Conservation (phyloP, 306 rosid genomes). For the Sicyos edulis region DNA sequence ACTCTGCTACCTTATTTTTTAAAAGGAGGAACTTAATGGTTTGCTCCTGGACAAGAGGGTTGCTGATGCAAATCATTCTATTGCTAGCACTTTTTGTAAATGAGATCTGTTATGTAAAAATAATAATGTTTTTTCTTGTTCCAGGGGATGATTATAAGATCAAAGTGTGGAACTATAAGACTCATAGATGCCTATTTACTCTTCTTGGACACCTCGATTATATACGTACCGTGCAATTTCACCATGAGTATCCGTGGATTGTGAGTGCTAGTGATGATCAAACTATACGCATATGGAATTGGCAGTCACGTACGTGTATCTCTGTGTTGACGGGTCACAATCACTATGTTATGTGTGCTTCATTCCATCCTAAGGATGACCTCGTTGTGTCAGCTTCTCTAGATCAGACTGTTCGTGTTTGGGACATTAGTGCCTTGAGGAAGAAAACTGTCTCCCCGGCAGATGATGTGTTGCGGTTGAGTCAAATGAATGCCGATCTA, state of each 20-base stretch:
- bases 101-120: background rate
- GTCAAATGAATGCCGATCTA: conserved; percentile 94
- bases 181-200: conserved; percentile 90
- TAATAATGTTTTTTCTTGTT: conserved; percentile 18
- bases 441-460: conserved; percentile 88
- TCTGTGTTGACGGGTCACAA: conserved; percentile 96
- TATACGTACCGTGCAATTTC: conserved; percentile 97
- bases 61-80: background rate
- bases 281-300: conserved; percentile 96
- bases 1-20: too few relatives aligned
- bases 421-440: conserved; percentile 89
- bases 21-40: too few relatives aligned
- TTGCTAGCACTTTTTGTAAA: too few relatives aligned
- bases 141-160: conserved; percentile 98
- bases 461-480: conserved; percentile 76
- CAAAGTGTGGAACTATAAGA: conserved; percentile 97
- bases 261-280: conserved; percentile 99
- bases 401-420: conserved; percentile 96
- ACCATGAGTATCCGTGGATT: conserved; percentile 94
- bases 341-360: conserved; percentile 95
- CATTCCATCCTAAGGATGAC: conserved; percentile 91
- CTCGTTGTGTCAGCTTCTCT: conserved; percentile 91
- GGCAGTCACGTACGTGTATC: conserved; percentile 96
- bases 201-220: conserved; percentile 96
- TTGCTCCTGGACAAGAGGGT: background rate